Percentiles rank a stretch among this genome's conserved stretches.
Evolutionary conservation across 768 basidiomycete species (phyloP).

Genomic region (Trametes elegans): DNA sequence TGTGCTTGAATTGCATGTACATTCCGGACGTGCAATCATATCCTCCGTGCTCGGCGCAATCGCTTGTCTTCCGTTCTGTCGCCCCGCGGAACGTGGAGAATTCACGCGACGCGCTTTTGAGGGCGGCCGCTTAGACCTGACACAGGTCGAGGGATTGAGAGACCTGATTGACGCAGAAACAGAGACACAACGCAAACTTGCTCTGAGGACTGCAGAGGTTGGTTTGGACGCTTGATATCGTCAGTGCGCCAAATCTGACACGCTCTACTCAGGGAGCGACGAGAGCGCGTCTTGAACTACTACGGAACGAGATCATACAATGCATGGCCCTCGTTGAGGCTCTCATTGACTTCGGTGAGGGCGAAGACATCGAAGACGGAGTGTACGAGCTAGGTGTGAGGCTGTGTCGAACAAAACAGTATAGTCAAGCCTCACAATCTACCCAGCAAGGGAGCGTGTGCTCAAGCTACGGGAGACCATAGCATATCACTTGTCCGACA

Average conservation of each 20-base stretch:
- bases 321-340: constrained; percentile 83
- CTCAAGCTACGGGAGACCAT: constrained; percentile 50
- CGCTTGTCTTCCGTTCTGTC: constrained; percentile 56
- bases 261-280: constrained; percentile 54
- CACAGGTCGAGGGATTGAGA: constrained; percentile 84
- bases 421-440: background rate
- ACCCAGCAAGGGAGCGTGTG: constrained; percentile 53
- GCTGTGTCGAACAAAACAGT: background rate
- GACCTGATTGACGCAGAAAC: constrained; percentile 91
- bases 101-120: constrained; percentile 85
- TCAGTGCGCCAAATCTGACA: background rate
- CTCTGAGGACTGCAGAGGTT: constrained; percentile 67
- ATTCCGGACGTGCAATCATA: constrained; percentile 82
- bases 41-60: constrained; percentile 66
- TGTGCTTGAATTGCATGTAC: constrained; percentile 80
- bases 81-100: constrained; percentile 84
- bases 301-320: constrained; percentile 65
- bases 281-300: constrained; percentile 54
- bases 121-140: constrained; percentile 79
- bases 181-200: constrained; percentile 73
- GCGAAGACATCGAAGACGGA: constrained; percentile 84
- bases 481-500: constrained; percentile 58
- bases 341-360: constrained; percentile 91
- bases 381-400: constrained; percentile 66
- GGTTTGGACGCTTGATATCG: constrained; percentile 23